Percentiles rank a stretch among this genome's conserved stretches.
phyloP scores from a whole-genome alignment of 352 stramenopile genomes.

The Phytophthora multivora region DNA sequence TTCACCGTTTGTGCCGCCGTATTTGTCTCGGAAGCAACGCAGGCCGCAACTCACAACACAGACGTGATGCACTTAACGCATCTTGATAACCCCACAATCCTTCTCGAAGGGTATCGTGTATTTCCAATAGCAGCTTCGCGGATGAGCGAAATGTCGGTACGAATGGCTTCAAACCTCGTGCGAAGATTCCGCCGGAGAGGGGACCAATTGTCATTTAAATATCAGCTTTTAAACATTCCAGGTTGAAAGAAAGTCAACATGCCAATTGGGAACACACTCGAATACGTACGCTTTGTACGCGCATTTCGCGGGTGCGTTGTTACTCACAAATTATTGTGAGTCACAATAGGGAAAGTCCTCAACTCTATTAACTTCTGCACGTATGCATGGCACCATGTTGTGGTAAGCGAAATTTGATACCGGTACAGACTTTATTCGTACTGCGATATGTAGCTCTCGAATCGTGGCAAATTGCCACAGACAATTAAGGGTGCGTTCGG shows the following conservation, averaged over 20 bases:
- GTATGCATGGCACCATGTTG: neutral
- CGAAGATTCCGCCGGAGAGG: too few species aligned
- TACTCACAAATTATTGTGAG: too few species aligned
- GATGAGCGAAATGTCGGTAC: conserved; percentile 72
- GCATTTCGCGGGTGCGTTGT: conserved; percentile 36
- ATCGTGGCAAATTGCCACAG: neutral
- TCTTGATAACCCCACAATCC: conserved; percentile 26
- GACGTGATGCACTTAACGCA: conserved; percentile 72
- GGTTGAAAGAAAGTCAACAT: too few species aligned
- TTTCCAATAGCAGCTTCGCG: conserved; percentile 65
- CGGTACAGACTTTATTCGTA: neutral
- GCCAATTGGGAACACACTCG: too few species aligned
- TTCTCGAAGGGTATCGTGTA: conserved; percentile 83
- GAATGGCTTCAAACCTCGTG: conserved; percentile 16
- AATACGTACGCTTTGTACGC: neutral
- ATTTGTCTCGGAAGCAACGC: conserved; percentile 45
- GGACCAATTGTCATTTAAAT: conserved; percentile 50
- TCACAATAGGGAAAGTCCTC: neutral
- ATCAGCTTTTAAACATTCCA: too few species aligned
- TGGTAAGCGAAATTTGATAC: conserved; percentile 43
- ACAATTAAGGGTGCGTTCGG: too few species aligned
- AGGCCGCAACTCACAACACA: conserved; percentile 57
- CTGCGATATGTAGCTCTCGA: conserved; percentile 20
- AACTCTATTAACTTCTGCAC: neutral
- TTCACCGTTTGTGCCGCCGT: conserved; percentile 27